phyloP scores from a whole-genome alignment of 2,329 filamentous ascomycete species.

The Tolypocladium amazonense region DNA sequence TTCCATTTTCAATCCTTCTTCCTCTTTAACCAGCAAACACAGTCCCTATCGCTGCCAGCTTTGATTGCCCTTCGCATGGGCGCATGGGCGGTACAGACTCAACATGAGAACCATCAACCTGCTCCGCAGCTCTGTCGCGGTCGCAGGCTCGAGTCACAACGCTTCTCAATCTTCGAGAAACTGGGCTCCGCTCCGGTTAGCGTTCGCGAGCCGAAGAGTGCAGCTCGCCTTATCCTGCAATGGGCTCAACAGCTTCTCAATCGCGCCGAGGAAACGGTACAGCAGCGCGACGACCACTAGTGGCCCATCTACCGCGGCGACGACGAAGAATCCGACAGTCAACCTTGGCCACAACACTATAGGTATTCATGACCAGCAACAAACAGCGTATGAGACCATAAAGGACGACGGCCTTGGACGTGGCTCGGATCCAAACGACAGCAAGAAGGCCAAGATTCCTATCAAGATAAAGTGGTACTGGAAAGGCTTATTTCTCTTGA shows the following conservation, averaged over 20 bases:
- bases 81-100: background rate
- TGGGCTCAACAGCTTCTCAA: background rate
- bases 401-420: background rate
- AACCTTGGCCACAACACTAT: background rate
- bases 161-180: background rate
- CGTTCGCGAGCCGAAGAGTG: background rate
- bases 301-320: background rate
- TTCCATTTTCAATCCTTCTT: background rate
- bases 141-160: too few species aligned
- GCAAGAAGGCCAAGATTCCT: background rate
- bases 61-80: background rate
- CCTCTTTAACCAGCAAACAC: too few species aligned
- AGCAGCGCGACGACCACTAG: background rate
- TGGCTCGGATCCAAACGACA: background rate
- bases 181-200: background rate
- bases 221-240: background rate
- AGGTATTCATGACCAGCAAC: background rate
- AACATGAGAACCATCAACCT: background rate
- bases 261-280: background rate
- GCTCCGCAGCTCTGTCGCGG: background rate
- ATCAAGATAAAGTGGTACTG: background rate
- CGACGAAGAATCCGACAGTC: background rate
- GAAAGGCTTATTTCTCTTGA: background rate
- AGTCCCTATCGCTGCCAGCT: too few species aligned
- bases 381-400: background rate